phyloP scores from a whole-genome alignment of 75 land plant species.

The Chamaecyparis obtusa region DNA sequence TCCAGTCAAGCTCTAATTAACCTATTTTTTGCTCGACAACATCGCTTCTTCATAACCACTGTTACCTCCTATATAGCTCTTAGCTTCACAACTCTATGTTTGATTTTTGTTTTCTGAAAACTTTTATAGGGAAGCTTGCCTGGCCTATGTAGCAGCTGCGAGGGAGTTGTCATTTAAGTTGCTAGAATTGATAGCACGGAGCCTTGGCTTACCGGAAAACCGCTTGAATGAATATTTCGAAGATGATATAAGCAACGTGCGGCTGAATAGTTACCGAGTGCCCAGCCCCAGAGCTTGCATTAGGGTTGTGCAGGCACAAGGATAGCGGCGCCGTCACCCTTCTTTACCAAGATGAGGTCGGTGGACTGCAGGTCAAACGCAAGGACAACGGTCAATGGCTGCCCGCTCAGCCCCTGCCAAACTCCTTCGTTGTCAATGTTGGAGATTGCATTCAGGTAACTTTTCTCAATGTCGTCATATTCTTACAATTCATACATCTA shows the following conservation, averaged over 20 bases:
- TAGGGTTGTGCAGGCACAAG: conserved; percentile 63
- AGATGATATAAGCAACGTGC: conserved; percentile 22
- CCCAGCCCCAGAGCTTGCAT: conserved; percentile 37
- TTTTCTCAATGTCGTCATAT: too few species aligned
- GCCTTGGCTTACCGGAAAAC: conserved; percentile 17
- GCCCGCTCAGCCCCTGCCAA: conserved; percentile 30
- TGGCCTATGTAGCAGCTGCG: conserved; percentile 22
- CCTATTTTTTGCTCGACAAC: too few species aligned
- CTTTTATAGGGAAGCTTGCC: too few species aligned
- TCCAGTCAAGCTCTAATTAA: too few species aligned
- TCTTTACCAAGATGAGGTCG: conserved; percentile 49
- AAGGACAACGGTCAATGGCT: conserved; percentile 49
- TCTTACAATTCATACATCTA: too few species aligned
- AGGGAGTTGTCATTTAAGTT: conserved; percentile 10
- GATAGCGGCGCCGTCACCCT: conserved; percentile 50
- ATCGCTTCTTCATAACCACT: too few species aligned
- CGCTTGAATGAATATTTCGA: conserved; percentile 14
- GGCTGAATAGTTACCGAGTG: conserved; percentile 58
- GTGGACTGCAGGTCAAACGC: conserved; percentile 33
- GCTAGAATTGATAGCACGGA: neutral
- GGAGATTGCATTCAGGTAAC: conserved; percentile 74
- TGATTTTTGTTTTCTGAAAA: too few species aligned
- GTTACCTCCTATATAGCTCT: too few species aligned
- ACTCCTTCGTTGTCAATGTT: conserved; percentile 38
- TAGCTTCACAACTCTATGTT: too few species aligned